Evolutionary conservation across 2,329 filamentous ascomycete species (phyloP).

Genomic region (Pestalotiopsis sp.): DNA sequence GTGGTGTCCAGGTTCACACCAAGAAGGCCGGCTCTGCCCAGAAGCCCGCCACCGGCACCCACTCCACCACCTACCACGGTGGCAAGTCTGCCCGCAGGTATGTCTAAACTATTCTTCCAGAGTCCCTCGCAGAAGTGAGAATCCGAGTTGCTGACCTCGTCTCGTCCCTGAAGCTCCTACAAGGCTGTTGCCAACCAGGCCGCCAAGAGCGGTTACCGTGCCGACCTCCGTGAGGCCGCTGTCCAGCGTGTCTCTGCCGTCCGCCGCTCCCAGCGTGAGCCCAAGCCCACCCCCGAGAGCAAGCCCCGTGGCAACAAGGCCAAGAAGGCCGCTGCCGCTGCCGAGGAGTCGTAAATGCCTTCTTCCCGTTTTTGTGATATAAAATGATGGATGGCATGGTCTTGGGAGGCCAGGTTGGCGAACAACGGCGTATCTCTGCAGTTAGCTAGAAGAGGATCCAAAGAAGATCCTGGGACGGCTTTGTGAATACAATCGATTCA

Average conservation of each 20-base stretch:
- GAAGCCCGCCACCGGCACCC: constrained; percentile 71
- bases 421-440: constrained; percentile 6
- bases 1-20: constrained; percentile 77
- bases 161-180: constrained; percentile 69
- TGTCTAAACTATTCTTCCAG: constrained; percentile 23
- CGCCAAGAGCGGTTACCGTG: constrained; percentile 84
- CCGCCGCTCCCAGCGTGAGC: constrained; percentile 75
- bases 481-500: constrained; percentile 7
- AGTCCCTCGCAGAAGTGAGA: not conserved
- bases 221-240: constrained; percentile 75
- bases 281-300: constrained; percentile 72
- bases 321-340: constrained; percentile 67
- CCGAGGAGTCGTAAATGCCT: constrained; percentile 37
- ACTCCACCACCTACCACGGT: constrained; percentile 70
- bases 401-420: constrained; percentile 2
- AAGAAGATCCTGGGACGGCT: constrained; percentile 1
- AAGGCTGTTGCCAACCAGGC: constrained; percentile 81
- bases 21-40: constrained; percentile 78
- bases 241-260: constrained; percentile 87
- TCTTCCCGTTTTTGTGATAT: not conserved
- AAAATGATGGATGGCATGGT: constrained; percentile 13
- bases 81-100: constrained; percentile 81
- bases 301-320: constrained; percentile 84
- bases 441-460: constrained; percentile 3
- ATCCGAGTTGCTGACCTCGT: constrained; percentile 4